Base-by-base conservation (phyloP, 1,284 basidiomycete genomes). In the Marasmius tenuissimus region DNA sequence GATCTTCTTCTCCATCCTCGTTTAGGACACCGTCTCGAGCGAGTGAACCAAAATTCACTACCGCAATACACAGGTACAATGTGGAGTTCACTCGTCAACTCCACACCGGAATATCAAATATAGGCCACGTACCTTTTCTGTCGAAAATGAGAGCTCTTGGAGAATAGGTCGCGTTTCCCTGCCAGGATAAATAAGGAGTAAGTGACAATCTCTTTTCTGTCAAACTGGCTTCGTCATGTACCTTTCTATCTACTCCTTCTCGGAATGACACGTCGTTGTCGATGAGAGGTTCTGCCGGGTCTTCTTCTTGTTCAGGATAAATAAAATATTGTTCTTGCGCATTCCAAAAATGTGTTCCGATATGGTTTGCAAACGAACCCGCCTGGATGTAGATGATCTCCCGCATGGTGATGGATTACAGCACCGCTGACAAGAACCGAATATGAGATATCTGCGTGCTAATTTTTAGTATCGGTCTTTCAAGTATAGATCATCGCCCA, bases 311-410 rank as follows among this genome's bases (percentile, higher is more conserved):
- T 53, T 81, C 82, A 40, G 76, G 75, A 61, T 83, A 83, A 0
- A 79, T 78, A 66, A 89, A 83, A 70, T 92, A 92, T 65, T 73
- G 78, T 70, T 91, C 87, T 71, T 92, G 89, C 0, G 88, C 82
- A 69, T 92, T 92, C 89, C 89, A 93, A 68, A 90, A 92, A 69
- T 93, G 91, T 0, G 89, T 85, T 56, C 89, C 89, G 22, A 83
- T 74, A 69, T 86, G 84, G 69, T 92, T 92, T 18, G 91, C 81
- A 53, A 84, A 67, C 37, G 78, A 73, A 50, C 91, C 90, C 0
- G 88, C 88, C 72, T 92, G 91, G 58, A 93, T 78, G 70, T 93
- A 87, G 63, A 93, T 73, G 65, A 92, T 91, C 69, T 93, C 91
- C 68, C 81, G 85, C 90, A 92, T 92, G 58, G n/a, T 50, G 11